phyloP scores from a whole-genome alignment of 768 basidiomycete species.

The Dioszegia aurantiaca region DNA sequence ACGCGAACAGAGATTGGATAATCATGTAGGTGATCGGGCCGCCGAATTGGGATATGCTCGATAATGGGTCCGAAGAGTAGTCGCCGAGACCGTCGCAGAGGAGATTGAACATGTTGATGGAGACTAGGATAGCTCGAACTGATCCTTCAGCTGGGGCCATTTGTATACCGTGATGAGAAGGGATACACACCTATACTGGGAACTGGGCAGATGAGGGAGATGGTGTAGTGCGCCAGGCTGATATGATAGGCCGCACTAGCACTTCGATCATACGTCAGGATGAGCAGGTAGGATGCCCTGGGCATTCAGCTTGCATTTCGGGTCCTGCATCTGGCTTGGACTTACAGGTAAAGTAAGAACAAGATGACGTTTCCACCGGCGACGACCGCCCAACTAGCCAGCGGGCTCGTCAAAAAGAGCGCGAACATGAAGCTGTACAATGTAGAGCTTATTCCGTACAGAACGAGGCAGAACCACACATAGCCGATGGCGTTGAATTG shows the following conservation, averaged over 20 bases:
- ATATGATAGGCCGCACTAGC: conserved; percentile 60
- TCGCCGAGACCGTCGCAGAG: conserved; percentile 62
- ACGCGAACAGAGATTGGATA: conserved; percentile 60
- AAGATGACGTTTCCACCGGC: conserved; percentile 73
- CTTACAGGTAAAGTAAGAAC: conserved; percentile 60
- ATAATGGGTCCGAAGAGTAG: conserved; percentile 58
- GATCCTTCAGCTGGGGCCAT: conserved; percentile 40
- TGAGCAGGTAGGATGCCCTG: conserved; percentile 66
- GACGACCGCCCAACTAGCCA: conserved; percentile 69
- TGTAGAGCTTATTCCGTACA: conserved; percentile 68
- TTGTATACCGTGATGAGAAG: no score
- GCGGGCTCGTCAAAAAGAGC: conserved; percentile 63
- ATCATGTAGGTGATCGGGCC: conserved; percentile 74
- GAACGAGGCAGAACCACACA: conserved; percentile 56
- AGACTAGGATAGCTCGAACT: conserved; percentile 69
- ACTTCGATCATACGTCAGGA: conserved; percentile 68
- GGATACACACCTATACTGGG: conserved; percentile 49
- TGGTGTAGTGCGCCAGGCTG: conserved; percentile 66
- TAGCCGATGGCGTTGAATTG: conserved; percentile 70
- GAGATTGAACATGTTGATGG: conserved; percentile 71
- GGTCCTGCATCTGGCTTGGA: neutral
- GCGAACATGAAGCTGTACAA: conserved; percentile 69
- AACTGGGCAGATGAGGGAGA: conserved; percentile 68
- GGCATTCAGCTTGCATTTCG: conserved; percentile 49
- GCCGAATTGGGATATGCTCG: conserved; percentile 63